These are phyloP conservation scores for Sporothrix variecibatus DNA, from an alignment of 2,329 filamentous ascomycete genomes.

Conservation along the genomic window DNA sequence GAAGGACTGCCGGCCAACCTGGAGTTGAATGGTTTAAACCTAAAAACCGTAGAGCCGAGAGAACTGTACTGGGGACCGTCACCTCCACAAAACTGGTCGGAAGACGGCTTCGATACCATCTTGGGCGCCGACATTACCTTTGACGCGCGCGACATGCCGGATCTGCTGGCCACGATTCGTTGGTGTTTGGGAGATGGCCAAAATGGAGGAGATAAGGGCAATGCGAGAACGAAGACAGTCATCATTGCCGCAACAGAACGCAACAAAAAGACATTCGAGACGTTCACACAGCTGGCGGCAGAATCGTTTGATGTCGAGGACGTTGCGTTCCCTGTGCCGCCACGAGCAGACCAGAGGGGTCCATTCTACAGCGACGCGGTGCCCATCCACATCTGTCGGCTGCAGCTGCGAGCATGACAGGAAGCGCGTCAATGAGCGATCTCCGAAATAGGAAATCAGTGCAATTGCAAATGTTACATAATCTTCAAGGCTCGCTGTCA, in stretches of 20 bases:
- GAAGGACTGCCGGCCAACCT: constrained; percentile 67
- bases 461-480: background rate
- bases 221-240: no score
- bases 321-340: constrained; percentile 46
- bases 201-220: constrained; percentile 37
- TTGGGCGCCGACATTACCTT: constrained; percentile 80
- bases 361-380: constrained; percentile 66
- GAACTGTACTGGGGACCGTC: constrained; percentile 63
- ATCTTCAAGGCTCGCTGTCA: background rate
- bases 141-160: constrained; percentile 63
- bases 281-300: constrained; percentile 60
- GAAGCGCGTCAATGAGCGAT: background rate
- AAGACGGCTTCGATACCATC: constrained; percentile 59
- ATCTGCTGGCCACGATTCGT: constrained; percentile 59
- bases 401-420: background rate
- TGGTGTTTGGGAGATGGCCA: constrained; percentile 50
- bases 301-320: constrained; percentile 47
- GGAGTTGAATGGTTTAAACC: constrained; percentile 64
- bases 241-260: constrained; percentile 71
- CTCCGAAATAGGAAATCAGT: background rate
- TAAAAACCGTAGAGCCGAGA: constrained; percentile 48
- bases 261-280: constrained; percentile 67
- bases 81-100: background rate
- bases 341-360: constrained; percentile 51
- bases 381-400: constrained; percentile 57